These are phyloP conservation scores for Fragaria nilgerrensis DNA, from an alignment of 306 rosid genomes.

Conservation along the genomic window DNA sequence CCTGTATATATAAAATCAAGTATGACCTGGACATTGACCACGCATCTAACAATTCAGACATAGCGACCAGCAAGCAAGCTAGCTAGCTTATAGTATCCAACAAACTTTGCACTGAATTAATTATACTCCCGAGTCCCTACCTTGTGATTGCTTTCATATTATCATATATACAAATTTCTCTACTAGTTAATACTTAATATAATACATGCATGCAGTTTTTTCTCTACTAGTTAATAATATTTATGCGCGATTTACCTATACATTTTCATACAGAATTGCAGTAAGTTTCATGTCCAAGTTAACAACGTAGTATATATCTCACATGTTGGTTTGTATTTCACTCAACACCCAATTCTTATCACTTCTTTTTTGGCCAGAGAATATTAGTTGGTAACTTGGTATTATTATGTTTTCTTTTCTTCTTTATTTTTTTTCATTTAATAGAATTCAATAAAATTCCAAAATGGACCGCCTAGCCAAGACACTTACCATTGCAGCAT, in stretches of 20 bases:
- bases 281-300: too few species aligned
- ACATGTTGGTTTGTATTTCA: not conserved
- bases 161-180: too few species aligned
- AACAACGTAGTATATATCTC: not conserved
- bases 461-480: constrained; percentile 4
- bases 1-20: too few species aligned
- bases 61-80: not conserved
- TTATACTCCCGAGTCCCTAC: too few species aligned
- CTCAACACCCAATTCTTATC: not conserved
- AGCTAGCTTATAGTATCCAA: not conserved
- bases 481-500: not conserved
- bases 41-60: not conserved
- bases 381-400: not conserved
- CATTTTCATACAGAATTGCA: too few species aligned
- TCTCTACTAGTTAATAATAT: too few species aligned
- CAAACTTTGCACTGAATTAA: too few species aligned
- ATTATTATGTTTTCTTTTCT: not conserved
- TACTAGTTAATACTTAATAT: too few species aligned
- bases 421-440: not conserved
- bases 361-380: not conserved
- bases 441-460: not conserved
- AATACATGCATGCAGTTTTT: not conserved
- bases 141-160: too few species aligned
- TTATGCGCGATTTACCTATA: not conserved
- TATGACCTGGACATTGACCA: not conserved